Conservation (phyloP, 129 eudicot species). For the Glebionis coronaria region DNA sequence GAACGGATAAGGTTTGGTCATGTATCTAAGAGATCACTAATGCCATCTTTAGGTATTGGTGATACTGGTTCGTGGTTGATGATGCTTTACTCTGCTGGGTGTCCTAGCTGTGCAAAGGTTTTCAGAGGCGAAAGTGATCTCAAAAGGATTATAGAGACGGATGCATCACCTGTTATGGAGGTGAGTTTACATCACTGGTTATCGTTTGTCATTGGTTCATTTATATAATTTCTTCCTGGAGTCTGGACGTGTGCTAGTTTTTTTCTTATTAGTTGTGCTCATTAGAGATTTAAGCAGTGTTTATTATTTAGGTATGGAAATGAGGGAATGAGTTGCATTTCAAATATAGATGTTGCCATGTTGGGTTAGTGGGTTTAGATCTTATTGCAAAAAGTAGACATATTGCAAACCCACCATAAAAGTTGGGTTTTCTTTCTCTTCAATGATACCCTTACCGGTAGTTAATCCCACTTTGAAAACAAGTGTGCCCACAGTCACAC, state of each 20-base stretch:
- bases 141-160: slow-evolving; percentile 42
- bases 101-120: slow-evolving; percentile 71
- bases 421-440: too few relatives aligned
- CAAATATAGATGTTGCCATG: too few relatives aligned
- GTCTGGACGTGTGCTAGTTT: slow-evolving; percentile 7
- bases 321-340: too few relatives aligned
- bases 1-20: slow-evolving; percentile 65
- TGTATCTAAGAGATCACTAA: slow-evolving; percentile 53
- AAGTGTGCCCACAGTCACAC: too few relatives aligned
- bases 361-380: too few relatives aligned
- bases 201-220: neutral
- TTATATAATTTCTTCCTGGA: neutral
- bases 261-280: neutral
- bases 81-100: slow-evolving; percentile 58
- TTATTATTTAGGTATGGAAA: too few relatives aligned
- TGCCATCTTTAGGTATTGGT: slow-evolving; percentile 53
- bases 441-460: too few relatives aligned
- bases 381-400: too few relatives aligned
- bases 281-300: neutral
- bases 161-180: slow-evolving; percentile 59
- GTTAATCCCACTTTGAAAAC: too few relatives aligned
- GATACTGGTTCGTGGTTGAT: slow-evolving; percentile 57
- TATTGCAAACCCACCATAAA: too few relatives aligned
- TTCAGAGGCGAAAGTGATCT: slow-evolving; percentile 52
- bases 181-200: slow-evolving; percentile 35